These are phyloP conservation scores for Hypoxylon fuscum DNA, from an alignment of 495 filamentous ascomycete genomes.

Conservation along the genomic window DNA sequence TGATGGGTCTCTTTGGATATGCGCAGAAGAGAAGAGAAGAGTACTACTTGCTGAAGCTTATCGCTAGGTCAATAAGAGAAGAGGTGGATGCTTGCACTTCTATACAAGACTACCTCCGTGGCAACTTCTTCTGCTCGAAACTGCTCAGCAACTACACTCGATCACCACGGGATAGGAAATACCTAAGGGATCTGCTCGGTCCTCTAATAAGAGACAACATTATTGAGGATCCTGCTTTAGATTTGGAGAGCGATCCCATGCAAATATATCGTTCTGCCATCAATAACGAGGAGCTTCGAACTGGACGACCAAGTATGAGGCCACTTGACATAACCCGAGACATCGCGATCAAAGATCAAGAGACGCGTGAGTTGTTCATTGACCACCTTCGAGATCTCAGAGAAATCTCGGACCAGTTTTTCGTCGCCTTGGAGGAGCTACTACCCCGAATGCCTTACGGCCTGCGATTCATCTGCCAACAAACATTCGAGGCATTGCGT, in stretches of 20 bases:
- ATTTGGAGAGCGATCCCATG: slow-evolving; percentile 96
- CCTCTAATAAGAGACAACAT: slow-evolving; percentile 86
- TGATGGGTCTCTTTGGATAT: slow-evolving; percentile 97
- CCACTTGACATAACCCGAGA: slow-evolving; percentile 85
- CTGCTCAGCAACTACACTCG: slow-evolving; percentile 87
- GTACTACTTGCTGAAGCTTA: slow-evolving; percentile 93
- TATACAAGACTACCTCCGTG: slow-evolving; percentile 85
- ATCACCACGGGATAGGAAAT: slow-evolving; percentile 91
- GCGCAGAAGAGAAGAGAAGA: slow-evolving; percentile 96
- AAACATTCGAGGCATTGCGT: slow-evolving; percentile 81
- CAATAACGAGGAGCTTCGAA: slow-evolving; percentile 95
- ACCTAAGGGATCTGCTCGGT: slow-evolving; percentile 83
- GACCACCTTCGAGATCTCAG: slow-evolving; percentile 91
- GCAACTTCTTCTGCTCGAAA: slow-evolving; percentile 92
- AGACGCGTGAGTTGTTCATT: slow-evolving; percentile 91
- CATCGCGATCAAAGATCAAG: slow-evolving; percentile 89
- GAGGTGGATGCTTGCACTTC: slow-evolving; percentile 79
- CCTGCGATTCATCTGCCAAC: slow-evolving; percentile 85
- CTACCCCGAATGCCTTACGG: slow-evolving; percentile 92
- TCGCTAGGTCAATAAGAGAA: slow-evolving; percentile 82
- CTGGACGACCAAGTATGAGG: slow-evolving; percentile 81
- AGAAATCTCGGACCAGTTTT: slow-evolving; percentile 91
- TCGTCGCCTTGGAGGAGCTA: slow-evolving; percentile 80
- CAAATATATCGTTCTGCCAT: slow-evolving; percentile 95
- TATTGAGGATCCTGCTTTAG: slow-evolving; percentile 87